Evolutionary conservation across 139 green algal genomes (phyloP), one percentile per base, ranked within the genome.

Genomic region (Yamagishiella unicocca): DNA sequence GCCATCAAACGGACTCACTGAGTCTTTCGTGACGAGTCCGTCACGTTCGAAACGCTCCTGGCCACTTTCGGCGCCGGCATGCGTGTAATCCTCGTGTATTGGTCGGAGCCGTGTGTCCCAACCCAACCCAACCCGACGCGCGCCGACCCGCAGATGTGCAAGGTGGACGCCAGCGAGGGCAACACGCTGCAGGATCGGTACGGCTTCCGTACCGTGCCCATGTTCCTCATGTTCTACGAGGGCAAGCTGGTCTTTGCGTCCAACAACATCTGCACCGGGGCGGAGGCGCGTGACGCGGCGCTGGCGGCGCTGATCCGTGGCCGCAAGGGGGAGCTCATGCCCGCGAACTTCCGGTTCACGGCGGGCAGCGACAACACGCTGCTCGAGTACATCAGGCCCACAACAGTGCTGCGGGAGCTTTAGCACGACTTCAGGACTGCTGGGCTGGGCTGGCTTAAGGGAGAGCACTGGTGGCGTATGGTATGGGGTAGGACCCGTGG

Each of bases 221-320:
- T 93, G 83, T 93, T 94, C 84, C 72, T 92, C 43, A 88, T 90
- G 62, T 90, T 89, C 31, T 92, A 91, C 74, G 81, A 92, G 62
- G 92, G 92, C 43, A 53, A 54, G 33, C 90, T 92, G 14, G 90
- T 93, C 31, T 37, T 33, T 29, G 87, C 89, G 27, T 50, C 88
- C 55, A 93, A 94, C 83, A 88, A 85, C 66, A 10, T 82, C 7
- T 33, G 82, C 37, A 88, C 62, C 0, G 54, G 53, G 29, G 45
- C 71, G 1, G 80, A 93, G 81, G 46, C 87, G 14, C 50, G 66
- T 33, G 46, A 62, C 8, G 83, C 77, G n/a, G 85, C 71, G 31
- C 38, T 84, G 61, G 66, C 7, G 1, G 91, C 82, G 46, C 82
- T 93, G 68, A 45, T 53, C 21, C 62, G 73, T 29, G 91, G 84